Base-by-base conservation (phyloP, 2,329 filamentous ascomycete genomes). In the Diaporthe destruens region DNA sequence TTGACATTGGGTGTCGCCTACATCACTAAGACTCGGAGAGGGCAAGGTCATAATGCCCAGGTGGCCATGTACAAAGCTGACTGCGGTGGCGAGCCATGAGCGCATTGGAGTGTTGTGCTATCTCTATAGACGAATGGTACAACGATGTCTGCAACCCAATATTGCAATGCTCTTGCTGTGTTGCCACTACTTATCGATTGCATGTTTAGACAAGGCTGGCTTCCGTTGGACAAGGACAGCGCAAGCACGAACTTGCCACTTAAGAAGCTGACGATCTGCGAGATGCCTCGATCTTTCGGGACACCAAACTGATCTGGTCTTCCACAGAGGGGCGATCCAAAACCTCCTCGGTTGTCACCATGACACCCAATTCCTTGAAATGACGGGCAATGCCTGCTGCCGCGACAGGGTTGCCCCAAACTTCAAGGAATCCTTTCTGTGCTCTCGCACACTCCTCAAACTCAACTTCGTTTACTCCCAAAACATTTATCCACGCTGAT, bases 321-420 rank as follows among this genome's bases (percentile, higher is more conserved):
- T 20, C 51, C 14, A 7, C 51, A 18, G 25, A 54, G 6, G 51
- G 16, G 5, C 51, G 32, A 6, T 14, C 23, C 51, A 54, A 12
- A 5, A 54, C 51, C 23, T 54, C 51, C 32, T 54, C 51, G 23
- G 51, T 54, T 25, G 51, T 54, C 51, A 54, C 51, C 25, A 16
- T 4, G 14, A 54, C 2, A 29, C 51, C 51, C 7, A 25, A 7
- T 54, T 54, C 25, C 25, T 32, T 29, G 6, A 18, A 54, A 20
- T 54, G 51, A 32, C 25, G 25, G 18, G 25, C 51, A 54, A 54
- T 29, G 6, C 51, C 51, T 32, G 51, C 51, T 54, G 51, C 51
- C 51, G 51, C 32, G 25, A 54, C 51, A 18, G 51, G 51, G 51
- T 54, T 54, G 51, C 51, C 51, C 51, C 51, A 54, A 18, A 54